Evolutionary conservation across 768 basidiomycete species (phyloP), one percentile per base, ranked within the genome.

Genomic region (Mycena floridula): DNA sequence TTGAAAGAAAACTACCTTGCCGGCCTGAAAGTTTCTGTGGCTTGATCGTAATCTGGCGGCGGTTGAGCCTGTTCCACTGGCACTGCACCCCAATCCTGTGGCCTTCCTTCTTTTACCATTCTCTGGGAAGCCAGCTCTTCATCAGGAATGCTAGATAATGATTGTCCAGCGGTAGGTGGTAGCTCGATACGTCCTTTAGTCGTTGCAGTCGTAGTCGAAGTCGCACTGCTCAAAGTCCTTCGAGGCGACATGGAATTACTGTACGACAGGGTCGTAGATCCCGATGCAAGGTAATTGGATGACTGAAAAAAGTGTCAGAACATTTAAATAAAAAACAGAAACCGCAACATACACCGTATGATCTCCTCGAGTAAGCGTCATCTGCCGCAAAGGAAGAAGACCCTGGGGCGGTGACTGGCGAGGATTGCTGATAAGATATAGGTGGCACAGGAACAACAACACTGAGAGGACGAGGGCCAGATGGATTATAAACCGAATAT

Each of bases 41-140:
- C 52, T 23, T 56, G 55, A 18, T 43, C 15, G 35, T 56, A 56
- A 27, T 56, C 46, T 2, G 55, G 55, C 5, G 55, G 55, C 7
- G 16, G 16, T 44, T 7, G 44, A 45, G 12, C 46, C 46, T 13
- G 46, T 9, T 28, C 32, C n/a, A 37, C 45, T 8, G 22, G 28
- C 18, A 47, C 22, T 15, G 50, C 25, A 2, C 55, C 55, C 40
- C 52, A 56, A 25, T 56, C 55, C 43, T 56, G 55, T 9, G 44
- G 42, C 45, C 55, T 26, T 25, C 55, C 53, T 1, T 51, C 44
- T 9, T 54, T 53, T 16, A 52, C 53, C 40, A 43, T 48, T 25
- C 55, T 45, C 39, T 48, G 51, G 13, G 52, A 41, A 7, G 43
- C 41, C 30, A 56, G 25, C 40, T 56, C 42, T 1, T 43, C 32